Base-by-base conservation (phyloP, 1,139 yeast species). In the Hyphopichia pseudoburtonii region DNA sequence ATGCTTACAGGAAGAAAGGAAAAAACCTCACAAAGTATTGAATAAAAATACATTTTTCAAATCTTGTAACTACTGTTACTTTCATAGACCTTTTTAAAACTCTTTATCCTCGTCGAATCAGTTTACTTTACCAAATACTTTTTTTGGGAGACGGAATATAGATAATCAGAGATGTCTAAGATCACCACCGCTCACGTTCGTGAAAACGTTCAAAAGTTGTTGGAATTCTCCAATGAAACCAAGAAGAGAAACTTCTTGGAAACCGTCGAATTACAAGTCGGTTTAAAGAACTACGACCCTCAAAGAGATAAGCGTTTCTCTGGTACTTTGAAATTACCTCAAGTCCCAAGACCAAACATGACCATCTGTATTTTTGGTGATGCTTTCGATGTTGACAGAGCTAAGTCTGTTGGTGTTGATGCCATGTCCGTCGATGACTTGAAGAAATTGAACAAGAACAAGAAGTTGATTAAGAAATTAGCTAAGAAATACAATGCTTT, bases 301-400 rank as follows among this genome's bases (percentile, higher is more conserved):
- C 98, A 94, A 82, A 90, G 99, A 86, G 99, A 94, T 78, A 94
- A 94, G 92, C 97, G 99, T 88, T 94, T 94, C 97, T 90, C 97
- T 72, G 99, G 99, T 81, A 70, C 97, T 68, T 85, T 94, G 80
- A 92, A 85, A 80, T 83, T 94, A 66, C 99, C 99, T 69, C 84
- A 84, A 70, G 96, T 95, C 59, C 98, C 98, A 80, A 94, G 99
- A 84, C 99, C 99, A 78, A 92, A 92, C 96, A 88, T 94, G 97
- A 87, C 97, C 77, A 77, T 94, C 80, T 94, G 98, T 80, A 89
- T 94, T 70, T 92, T 94, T 65, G 99, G 98, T 85, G 98, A 94
- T 74, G 98, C 98, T 70, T 92, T 92, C 69, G 99, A 94, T 76
- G 95, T 88, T 62, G 99, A 94, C 85, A 90, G 99, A 83, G 97